Evolutionary conservation across 768 basidiomycete species (phyloP), one percentile per base, ranked within the genome.

Genomic region (Agrocybe chaxingu): DNA sequence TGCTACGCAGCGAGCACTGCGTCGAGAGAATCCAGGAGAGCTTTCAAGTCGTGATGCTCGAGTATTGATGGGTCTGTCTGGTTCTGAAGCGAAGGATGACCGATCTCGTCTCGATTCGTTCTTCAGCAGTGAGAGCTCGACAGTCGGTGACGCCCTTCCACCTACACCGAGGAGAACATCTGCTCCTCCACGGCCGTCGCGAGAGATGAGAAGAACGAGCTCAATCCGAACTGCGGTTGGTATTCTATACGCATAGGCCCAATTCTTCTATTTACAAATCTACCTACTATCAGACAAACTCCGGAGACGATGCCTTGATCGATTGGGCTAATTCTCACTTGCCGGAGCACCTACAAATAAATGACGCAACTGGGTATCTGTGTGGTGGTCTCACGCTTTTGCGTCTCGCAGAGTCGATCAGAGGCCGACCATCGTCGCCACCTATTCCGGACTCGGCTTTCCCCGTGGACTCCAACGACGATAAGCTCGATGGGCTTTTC

Each of bases 321-420:
- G 81, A 85, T 32, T 98, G 95, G 95, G 88, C 92, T 18, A 99
- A 99, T 68, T 72, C 78, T 3, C 85, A 88, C 60, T 75, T 99
- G 1, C 91, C 95, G 1, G 57, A 72, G 7, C 65, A 74, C 2
- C 70, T 84, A 7, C 84, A 81, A 56, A 79, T 90, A 56, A 70
- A 57, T 3, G 79, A 85, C 53, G 55, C 71, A 0, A 46, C 58
- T 8, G 71, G 70, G 4, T 53, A 77, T 39, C 68, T 79, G 18
- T 85, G 74, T 69, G 80, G 71, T 4, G 96, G 95, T 3, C 78
- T 95, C 32, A 79, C 84, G 8, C 78, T 98, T 16, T 82, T 93
- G 49, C 87, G 95, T 4, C 73, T 98, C 10, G 87, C 94, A 1
- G 94, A 97, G 66, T 79, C 82, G 18, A 82, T 90, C 69, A 84